These are phyloP conservation scores for Wallacemonas collosoma DNA, from an alignment of 208 protist species.

Conservation along the genomic window DNA sequence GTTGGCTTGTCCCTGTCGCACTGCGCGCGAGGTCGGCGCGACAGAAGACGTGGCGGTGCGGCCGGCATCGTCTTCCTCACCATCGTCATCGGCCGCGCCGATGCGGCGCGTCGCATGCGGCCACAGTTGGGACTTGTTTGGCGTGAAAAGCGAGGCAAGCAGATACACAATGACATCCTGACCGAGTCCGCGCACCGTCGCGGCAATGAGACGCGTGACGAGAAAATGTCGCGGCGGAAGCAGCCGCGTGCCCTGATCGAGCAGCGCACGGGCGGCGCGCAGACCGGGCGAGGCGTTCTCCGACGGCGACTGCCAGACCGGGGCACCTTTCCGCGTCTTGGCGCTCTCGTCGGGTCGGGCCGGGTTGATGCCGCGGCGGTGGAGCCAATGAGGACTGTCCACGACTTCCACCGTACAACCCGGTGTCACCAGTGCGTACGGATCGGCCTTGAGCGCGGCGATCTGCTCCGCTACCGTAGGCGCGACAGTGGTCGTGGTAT, in stretches of 20 bases:
- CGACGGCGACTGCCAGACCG: background rate
- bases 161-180: conserved; percentile 25
- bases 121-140: background rate
- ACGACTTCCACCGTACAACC: conserved; percentile 13
- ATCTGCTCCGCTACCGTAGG: background rate
- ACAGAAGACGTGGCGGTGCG: too few relatives aligned
- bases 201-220: conserved; percentile 68
- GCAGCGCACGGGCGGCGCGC: conserved; percentile 39
- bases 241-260: conserved; percentile 44
- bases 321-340: too few relatives aligned
- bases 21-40: too few relatives aligned
- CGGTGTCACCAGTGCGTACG: conserved; percentile 4
- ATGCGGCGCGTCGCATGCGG: background rate
- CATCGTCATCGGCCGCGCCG: too few relatives aligned
- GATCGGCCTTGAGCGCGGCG: conserved; percentile 10
- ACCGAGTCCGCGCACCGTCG: conserved; percentile 36
- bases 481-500: background rate
- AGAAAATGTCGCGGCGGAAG: conserved; percentile 45
- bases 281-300: conserved; percentile 22
- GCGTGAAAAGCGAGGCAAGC: conserved; percentile 18
- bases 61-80: too few relatives aligned
- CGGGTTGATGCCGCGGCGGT: background rate
- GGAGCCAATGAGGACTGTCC: background rate
- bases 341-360: background rate
- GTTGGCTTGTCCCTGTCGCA: too few relatives aligned